A percentile compares a stretch with the other conserved stretches of the same genome.
Conservation (phyloP, 805 yeast genomes). For the Candida germanica region DNA sequence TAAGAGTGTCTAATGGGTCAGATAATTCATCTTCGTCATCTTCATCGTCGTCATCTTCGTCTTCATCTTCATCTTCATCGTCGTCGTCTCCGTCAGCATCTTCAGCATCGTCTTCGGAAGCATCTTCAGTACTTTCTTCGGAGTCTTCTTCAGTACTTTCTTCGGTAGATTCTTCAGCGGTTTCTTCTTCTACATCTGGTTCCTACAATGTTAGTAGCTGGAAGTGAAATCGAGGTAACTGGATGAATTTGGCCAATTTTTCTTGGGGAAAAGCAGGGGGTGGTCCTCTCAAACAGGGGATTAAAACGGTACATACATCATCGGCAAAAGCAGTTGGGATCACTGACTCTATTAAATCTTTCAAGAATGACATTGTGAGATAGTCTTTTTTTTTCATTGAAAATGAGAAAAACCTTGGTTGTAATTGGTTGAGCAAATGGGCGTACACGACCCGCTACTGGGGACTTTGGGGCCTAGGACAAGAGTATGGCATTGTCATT, state of each 20-base stretch:
- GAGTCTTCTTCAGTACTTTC: slow-evolving; percentile 12
- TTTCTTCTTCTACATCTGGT: slow-evolving; percentile 24
- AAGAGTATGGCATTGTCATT: no score
- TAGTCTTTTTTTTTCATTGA: slow-evolving; percentile 7
- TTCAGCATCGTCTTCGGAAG: slow-evolving; percentile 20
- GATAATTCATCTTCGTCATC: slow-evolving; percentile 67
- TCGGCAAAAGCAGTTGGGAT: slow-evolving; percentile 87
- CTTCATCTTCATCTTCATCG: slow-evolving; percentile 51
- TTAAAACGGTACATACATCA: slow-evolving; percentile 45
- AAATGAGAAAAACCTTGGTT: slow-evolving; percentile 25
- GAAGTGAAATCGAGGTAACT: not conserved
- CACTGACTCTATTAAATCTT: slow-evolving; percentile 76
- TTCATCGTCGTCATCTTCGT: slow-evolving; percentile 60
- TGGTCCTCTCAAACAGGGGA: not conserved
- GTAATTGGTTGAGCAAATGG: slow-evolving; percentile 27
- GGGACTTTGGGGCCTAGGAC: no score
- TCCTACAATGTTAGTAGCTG: slow-evolving; percentile 6
- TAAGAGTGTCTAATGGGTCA: slow-evolving; percentile 38
- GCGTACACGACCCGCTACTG: no score
- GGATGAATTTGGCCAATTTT: not conserved
- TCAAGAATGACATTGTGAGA: slow-evolving; percentile 46
- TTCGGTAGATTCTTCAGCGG: slow-evolving; percentile 11
- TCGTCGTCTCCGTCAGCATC: slow-evolving; percentile 33
- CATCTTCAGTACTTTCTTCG: slow-evolving; percentile 10
- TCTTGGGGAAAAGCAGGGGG: not conserved